These are phyloP conservation scores for Vaccinium myrtillus DNA, from an alignment of 148 eudicot genomes.

Conservation along the genomic window DNA sequence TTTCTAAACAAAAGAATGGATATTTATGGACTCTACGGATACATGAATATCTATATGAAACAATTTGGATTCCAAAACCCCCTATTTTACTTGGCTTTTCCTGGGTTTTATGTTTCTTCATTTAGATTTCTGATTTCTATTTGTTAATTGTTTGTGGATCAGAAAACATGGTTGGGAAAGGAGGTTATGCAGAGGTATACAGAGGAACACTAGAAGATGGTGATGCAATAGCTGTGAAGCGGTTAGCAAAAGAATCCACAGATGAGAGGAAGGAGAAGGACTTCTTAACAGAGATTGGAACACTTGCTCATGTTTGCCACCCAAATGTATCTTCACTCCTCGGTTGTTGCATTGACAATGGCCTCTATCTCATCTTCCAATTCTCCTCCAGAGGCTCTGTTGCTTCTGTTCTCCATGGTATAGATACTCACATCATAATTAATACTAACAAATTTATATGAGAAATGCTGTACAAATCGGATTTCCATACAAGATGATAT, in stretches of 20 bases:
- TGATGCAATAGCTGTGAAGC: slow-evolving; percentile 82
- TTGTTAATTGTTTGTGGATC: slow-evolving; percentile 20
- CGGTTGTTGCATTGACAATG: slow-evolving; percentile 89
- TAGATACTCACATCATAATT: background rate
- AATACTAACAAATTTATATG: background rate
- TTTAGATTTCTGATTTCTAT: background rate
- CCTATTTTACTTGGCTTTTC: background rate
- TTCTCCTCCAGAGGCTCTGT: slow-evolving; percentile 83
- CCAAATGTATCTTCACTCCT: slow-evolving; percentile 79
- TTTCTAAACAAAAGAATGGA: too few relatives aligned
- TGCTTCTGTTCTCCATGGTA: slow-evolving; percentile 92
- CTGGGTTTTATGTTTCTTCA: background rate
- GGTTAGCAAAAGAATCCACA: slow-evolving; percentile 45
- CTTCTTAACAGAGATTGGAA: slow-evolving; percentile 87
- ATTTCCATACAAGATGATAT: background rate
- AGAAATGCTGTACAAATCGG: background rate
- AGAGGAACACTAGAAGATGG: slow-evolving; percentile 61
- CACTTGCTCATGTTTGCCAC: slow-evolving; percentile 85
- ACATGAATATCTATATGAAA: background rate
- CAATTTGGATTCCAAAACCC: background rate
- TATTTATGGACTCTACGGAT: too few relatives aligned
- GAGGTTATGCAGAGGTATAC: slow-evolving; percentile 94
- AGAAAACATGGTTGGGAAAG: slow-evolving; percentile 92
- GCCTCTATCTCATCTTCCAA: slow-evolving; percentile 77
- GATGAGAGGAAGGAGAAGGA: slow-evolving; percentile 89